These are phyloP conservation scores for Eutypella sp. DNA, from an alignment of 2,329 filamentous ascomycete species.

Conservation along the genomic window DNA sequence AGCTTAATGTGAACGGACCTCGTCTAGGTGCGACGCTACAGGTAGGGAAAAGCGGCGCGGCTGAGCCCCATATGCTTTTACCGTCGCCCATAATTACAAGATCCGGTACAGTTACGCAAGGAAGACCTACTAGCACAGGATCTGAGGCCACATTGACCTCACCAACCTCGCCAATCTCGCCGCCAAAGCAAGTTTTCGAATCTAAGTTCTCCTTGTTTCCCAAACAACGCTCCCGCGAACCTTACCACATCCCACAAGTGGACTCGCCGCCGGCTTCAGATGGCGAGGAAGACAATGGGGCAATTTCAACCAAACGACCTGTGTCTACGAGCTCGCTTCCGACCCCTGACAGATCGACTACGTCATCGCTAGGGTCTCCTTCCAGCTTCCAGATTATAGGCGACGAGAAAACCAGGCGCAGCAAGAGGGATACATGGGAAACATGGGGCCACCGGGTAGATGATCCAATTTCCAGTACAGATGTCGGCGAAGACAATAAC, in stretches of 20 bases:
- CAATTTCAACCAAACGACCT: conserved; percentile 8
- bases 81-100: conserved; percentile 17
- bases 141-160: not conserved
- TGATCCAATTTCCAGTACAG: conserved; percentile 17
- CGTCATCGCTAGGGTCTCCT: conserved; percentile 4
- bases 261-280: conserved; percentile 18
- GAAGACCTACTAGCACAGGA: not conserved
- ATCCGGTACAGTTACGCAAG: not conserved
- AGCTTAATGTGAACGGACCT: conserved; percentile 24
- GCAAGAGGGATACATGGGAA: conserved; percentile 11
- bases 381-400: not conserved
- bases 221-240: conserved; percentile 8
- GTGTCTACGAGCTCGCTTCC: conserved; percentile 10
- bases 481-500: not conserved
- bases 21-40: conserved; percentile 9
- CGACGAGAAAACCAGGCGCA: not conserved
- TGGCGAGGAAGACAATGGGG: conserved; percentile 10
- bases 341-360: conserved; percentile 8
- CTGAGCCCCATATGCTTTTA: conserved; percentile 11
- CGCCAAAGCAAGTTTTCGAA: conserved; percentile 3
- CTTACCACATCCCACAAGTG: conserved; percentile 2
- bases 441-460: conserved; percentile 19
- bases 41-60: conserved; percentile 2
- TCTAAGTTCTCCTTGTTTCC: conserved; percentile 10
- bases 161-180: not conserved